Evolutionary conservation across 1,284 basidiomycete species (phyloP), one percentile per base, ranked within the genome.

Genomic region (Gomphus sp.): DNA sequence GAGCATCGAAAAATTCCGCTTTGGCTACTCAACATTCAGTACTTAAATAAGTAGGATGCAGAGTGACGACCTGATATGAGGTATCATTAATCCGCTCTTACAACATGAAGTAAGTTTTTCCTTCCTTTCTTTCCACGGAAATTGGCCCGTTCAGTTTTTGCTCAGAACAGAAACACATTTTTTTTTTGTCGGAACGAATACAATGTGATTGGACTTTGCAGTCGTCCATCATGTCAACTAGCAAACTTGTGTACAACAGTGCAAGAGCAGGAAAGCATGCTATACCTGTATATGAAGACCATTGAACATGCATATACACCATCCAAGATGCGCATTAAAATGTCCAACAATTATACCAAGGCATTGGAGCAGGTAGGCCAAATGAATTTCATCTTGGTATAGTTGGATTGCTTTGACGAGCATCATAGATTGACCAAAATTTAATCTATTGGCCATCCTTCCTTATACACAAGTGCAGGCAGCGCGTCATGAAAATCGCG

Each of bases 131-230:
- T 28, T 28, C 52, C 5, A 8, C 11, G 9, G 9, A 39, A 41
- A 18, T n/a, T 39, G 22, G 55, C 59, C 44, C 59, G 54, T 22
- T 58, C 18, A 34, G 60, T 49, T 62, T 55, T 55, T 54, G 41
- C 62, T 41, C 55, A 96, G 93, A 73, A 93, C 94, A 1, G 77
- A 85, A 1, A 96, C 92, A 0, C 94, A 97, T 69, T 98, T 99
- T 75, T 99, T 97, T 74, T n/a, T n/a, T n/a, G n/a, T n/a, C n/a
- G n/a, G n/a, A 99, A 99, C 73, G 94, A 98, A 73, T 98, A 97
- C 79, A 99, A 99, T 73, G 85, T 98, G 39, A 97, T 95, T 1
- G 97, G 97, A n/a, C 80, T 98, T 65, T 99, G 97, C 74, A 94
- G 87, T 68, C 80, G 95, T 60, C 93, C 97, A 69, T 95, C 93